phyloP scores from a whole-genome alignment of 805 yeast species.

The Starmerella apis region DNA sequence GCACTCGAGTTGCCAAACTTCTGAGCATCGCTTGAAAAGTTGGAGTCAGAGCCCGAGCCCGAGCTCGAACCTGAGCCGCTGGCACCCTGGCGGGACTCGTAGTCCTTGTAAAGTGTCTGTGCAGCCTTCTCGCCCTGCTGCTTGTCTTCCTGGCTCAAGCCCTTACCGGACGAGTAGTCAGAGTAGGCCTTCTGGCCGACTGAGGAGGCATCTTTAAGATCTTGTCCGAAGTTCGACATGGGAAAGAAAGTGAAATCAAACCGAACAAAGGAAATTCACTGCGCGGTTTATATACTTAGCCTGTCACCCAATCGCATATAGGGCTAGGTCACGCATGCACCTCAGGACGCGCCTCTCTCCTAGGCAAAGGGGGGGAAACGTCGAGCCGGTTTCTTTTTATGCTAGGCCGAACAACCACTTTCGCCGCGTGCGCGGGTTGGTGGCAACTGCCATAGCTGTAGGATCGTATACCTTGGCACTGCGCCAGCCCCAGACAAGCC shows the following conservation, averaged over 20 bases:
- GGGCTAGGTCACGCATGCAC: background rate
- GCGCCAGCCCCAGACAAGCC: constrained; percentile 65
- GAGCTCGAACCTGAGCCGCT: background rate
- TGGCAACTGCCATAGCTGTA: constrained; percentile 7
- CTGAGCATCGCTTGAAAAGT: background rate
- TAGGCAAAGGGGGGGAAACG: too few relatives aligned
- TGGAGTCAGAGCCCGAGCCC: constrained; percentile 1
- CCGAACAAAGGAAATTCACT: background rate
- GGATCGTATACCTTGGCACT: constrained; percentile 40
- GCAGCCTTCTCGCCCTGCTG: constrained; percentile 5
- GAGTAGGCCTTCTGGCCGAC: constrained; percentile 6
- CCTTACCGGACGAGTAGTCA: constrained; percentile 7
- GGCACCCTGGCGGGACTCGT: background rate
- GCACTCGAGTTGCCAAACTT: background rate
- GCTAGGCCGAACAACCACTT: constrained; percentile 20
- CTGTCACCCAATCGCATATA: background rate
- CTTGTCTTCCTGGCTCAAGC: constrained; percentile 2
- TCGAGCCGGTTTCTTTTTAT: too few relatives aligned
- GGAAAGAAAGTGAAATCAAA: background rate
- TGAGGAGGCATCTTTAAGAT: constrained; percentile 1
- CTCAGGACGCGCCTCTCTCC: too few relatives aligned
- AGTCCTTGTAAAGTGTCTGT: constrained; percentile 8
- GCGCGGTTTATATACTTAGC: background rate
- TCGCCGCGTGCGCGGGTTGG: constrained; percentile 20
- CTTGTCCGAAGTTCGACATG: constrained; percentile 6